Conservation (phyloP, 192 early-diverging fungal genomes). For the Haplosporangium gracile region DNA sequence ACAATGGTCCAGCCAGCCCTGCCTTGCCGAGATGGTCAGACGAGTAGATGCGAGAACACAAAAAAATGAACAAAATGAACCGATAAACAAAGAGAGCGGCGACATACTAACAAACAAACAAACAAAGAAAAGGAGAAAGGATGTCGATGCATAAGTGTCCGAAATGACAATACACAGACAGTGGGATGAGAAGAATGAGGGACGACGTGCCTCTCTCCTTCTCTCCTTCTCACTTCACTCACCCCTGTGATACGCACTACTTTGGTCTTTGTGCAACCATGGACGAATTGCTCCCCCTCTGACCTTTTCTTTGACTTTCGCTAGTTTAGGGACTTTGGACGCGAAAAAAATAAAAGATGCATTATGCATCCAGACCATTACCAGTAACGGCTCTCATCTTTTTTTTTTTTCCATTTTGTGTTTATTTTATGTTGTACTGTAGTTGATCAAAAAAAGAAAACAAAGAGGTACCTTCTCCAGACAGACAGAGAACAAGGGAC, state of each 20-base stretch:
- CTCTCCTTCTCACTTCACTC: too few relatives aligned
- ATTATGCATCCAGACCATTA: not conserved
- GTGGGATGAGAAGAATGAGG: not conserved
- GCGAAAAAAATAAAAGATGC: not conserved
- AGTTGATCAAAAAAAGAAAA: not conserved
- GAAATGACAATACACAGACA: constrained; percentile 4
- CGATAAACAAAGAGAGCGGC: not conserved
- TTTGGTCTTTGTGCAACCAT: not conserved
- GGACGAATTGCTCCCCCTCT: not conserved
- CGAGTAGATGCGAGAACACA: not conserved
- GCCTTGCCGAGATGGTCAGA: not conserved
- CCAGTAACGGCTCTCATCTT: not conserved
- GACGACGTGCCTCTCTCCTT: too few relatives aligned
- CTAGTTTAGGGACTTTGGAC: too few relatives aligned
- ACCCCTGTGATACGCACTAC: too few relatives aligned
- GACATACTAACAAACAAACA: not conserved
- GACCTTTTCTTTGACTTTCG: not conserved
- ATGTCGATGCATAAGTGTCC: not conserved
- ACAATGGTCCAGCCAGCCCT: not conserved
- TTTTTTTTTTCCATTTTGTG: not conserved
- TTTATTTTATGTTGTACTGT: not conserved
- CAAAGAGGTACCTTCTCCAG: not conserved
- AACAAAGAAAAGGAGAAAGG: not conserved
- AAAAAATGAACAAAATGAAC: too few relatives aligned
- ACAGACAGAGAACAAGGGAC: not conserved